Base-by-base conservation (phyloP, 176 grass and related monocot species). In the Musa troglodytarum region DNA sequence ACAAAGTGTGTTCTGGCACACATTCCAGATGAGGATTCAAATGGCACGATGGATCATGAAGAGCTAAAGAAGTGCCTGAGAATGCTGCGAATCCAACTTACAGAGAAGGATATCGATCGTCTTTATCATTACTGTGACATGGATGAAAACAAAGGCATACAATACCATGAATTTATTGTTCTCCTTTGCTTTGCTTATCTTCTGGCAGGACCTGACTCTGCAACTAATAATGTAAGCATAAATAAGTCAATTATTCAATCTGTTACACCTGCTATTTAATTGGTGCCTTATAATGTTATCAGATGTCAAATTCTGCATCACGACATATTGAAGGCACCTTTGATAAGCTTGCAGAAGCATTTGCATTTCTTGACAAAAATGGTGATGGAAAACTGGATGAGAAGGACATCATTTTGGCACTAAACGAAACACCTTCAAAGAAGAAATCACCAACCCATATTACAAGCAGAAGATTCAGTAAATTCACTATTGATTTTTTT, bases 121-220 rank as follows among this genome's bases (percentile, higher is more conserved):
- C 23, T 96, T 19, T 85, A 89, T 72, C 71, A 19, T 51, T 91
- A 96, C 75, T 88, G 92, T 54, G 81, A 96, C 54, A 55, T 89
- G 51, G 82, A 96, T 74, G 71, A 49, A 51, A 78, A 89, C 34
- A 77, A 80, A 51, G 88, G 92, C 13, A 77, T 96, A 58, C 84
- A 87, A 55, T 85, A 83, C 81, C 82, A 71, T 25, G 92, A 96
- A 76, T 96, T 91, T 25, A 85, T 79, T 67, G 79, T 96, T 63
- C 77, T 96, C 23, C 88, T 92, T 56, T 96, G 92, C 67, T 86
- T 89, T 67, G 78, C 77, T 64, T 89, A 87, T 82, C 74, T 92
- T 26, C 82, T 96, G 1, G 82, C 43, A 12, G 74, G 72, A 12
- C 74, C 78, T 67, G 63, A 86, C 1, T 83, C 81, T 43, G 84